Evolutionary conservation across 1,139 yeast species (phyloP), one percentile per base, ranked within the genome.

Genomic region (Protomyces gravidus): DNA sequence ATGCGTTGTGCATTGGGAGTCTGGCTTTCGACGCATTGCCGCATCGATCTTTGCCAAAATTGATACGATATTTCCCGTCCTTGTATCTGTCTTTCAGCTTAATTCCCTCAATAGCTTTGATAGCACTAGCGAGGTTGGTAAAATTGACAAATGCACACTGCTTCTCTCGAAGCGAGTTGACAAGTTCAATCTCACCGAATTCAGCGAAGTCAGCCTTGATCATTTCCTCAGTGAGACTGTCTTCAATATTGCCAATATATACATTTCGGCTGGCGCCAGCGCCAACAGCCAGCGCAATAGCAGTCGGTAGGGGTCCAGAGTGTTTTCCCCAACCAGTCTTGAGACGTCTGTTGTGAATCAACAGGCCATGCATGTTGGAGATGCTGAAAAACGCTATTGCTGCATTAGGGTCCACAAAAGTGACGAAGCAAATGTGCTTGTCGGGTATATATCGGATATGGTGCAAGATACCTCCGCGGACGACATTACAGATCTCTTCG

Each of bases 311-410:
- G 0, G 95, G 92, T 7, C 97, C 96, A 1, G 95, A 83, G 71
- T 89, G 95, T 70, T 87, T 88, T 53, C 97, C 98, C 97, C 97
- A 92, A 19, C 96, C 96, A 62, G 92, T 87, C 70, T 87, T 86
- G 61, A 90, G 82, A 66, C 87, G 79, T 67, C 90, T 80, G 67
- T 85, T 84, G 70, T 87, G 95, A 61, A 92, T 84, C 2, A 86
- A 79, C 60, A 92, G 74, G 1, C 94, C 95, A 66, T 88, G 92
- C 64, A 85, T 75, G 69, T 86, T 89, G 65, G 92, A 84, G 83
- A 86, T 81, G 17, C 96, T 95, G 72, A 84, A 89, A 70, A 92
- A 89, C 70, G 87, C 95, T 0, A 95, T 95, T 0, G 97, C 97
- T 5, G 96, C 94, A 55, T 86, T 80, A 33, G 96, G 90, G 66